phyloP scores from a whole-genome alignment of 106 monocot genomes.

The Phalaenopsis aphrodite region DNA sequence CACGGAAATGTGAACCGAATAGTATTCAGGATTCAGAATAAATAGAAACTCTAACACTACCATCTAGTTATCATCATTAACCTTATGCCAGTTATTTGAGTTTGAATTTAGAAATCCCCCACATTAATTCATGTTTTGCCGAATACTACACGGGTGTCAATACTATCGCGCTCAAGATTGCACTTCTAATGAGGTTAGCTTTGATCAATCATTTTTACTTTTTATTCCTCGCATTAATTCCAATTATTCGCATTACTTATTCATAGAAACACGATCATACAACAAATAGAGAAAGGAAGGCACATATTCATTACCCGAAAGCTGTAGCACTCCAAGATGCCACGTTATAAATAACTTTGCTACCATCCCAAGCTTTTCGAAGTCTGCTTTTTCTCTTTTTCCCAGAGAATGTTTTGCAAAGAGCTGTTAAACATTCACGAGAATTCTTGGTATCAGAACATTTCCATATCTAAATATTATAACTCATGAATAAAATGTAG shows the following conservation, averaged over 20 bases:
- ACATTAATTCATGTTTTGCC: background rate
- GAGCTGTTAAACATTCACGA: constrained; percentile 30
- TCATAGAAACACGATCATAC: background rate
- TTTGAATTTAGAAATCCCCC: background rate
- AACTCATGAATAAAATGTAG: background rate
- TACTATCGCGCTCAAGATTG: background rate
- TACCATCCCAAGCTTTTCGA: constrained; percentile 78
- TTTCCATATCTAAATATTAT: background rate
- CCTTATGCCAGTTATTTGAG: background rate
- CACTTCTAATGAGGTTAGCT: background rate
- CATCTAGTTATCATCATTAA: background rate
- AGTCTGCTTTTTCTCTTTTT: constrained; percentile 67
- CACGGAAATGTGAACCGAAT: background rate
- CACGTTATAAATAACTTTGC: constrained; percentile 76
- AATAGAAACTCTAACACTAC: background rate
- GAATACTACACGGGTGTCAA: background rate
- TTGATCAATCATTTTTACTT: background rate
- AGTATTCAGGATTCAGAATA: background rate
- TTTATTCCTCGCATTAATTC: background rate
- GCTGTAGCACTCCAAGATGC: constrained; percentile 92
- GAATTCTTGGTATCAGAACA: background rate
- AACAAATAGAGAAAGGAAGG: background rate
- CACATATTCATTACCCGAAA: constrained; percentile 46
- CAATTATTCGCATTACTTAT: background rate
- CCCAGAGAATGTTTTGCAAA: constrained; percentile 67